phyloP scores from a whole-genome alignment of 768 basidiomycete genomes.

The Kwoniella europaea region DNA sequence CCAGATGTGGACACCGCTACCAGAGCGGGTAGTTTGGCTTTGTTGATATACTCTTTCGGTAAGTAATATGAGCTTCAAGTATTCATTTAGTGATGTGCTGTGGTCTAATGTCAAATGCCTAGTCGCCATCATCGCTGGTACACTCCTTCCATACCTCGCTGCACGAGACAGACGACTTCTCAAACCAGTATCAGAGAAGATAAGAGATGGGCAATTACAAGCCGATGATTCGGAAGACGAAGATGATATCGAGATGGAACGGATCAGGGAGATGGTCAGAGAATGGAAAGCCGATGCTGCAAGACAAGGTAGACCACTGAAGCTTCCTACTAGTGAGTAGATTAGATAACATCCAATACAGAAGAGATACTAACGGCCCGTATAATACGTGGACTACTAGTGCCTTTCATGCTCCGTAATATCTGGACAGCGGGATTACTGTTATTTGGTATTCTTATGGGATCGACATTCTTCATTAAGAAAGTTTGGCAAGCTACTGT shows the following conservation, averaged over 20 bases:
- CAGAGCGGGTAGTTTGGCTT: conserved; percentile 80
- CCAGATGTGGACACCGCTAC: conserved; percentile 84
- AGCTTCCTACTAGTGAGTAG: conserved; percentile 69
- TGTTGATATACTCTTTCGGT: conserved; percentile 91
- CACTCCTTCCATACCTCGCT: conserved; percentile 77
- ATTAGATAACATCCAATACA: too few species aligned
- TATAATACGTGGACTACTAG: conserved; percentile 20
- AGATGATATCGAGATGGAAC: conserved; percentile 73
- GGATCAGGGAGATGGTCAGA: conserved; percentile 72
- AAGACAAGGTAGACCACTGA: conserved; percentile 72
- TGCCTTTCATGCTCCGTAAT: conserved; percentile 88
- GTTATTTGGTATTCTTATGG: conserved; percentile 76
- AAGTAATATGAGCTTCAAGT: conserved; percentile 38
- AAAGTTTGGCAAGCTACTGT: conserved; percentile 80
- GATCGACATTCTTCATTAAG: conserved; percentile 82
- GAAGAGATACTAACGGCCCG: background rate
- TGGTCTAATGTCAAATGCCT: background rate
- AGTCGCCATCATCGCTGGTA: conserved; percentile 87
- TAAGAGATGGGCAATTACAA: conserved; percentile 59
- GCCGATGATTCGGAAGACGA: conserved; percentile 69
- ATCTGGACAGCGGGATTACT: conserved; percentile 90
- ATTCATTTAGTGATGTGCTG: too few species aligned
- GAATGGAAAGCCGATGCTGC: conserved; percentile 86
- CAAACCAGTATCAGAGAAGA: conserved; percentile 60
- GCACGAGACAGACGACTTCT: conserved; percentile 81